Conservation (phyloP, 1,284 basidiomycete genomes). For the Cryptococcus sp. region DNA sequence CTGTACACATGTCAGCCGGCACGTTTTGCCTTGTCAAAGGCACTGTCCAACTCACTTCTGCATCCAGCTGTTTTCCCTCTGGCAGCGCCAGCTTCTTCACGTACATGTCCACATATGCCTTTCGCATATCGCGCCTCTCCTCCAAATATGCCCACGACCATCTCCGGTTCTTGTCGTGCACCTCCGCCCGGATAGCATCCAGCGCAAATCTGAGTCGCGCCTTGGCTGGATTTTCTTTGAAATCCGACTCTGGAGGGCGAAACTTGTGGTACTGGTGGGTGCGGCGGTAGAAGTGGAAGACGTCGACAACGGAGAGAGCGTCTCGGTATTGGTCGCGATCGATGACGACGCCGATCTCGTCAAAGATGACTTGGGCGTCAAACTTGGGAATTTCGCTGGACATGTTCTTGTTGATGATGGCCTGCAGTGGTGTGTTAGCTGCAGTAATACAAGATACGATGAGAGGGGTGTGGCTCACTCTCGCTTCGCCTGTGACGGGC, state of each 20-base stretch:
- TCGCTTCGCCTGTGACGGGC: conserved; percentile 92
- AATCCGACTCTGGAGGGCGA: conserved; percentile 63
- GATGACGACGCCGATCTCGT: conserved; percentile 89
- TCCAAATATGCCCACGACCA: conserved; percentile 94
- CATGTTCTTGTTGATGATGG: conserved; percentile 77
- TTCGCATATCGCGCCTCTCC: conserved; percentile 81
- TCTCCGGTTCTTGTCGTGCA: conserved; percentile 76
- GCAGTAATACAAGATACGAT: conserved; percentile 1
- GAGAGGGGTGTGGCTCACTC: conserved; percentile 54
- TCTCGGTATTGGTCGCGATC: conserved; percentile 97
- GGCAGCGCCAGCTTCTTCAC: conserved; percentile 62
- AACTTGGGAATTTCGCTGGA: conserved; percentile 74
- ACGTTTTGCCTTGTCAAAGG: conserved; percentile 1
- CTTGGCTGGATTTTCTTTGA: conserved; percentile 63
- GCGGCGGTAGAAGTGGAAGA: conserved; percentile 94
- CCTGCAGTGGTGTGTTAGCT: conserved; percentile 50
- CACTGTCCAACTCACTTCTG: conserved; percentile 50
- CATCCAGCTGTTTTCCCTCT: conserved; percentile 51
- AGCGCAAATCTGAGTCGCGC: conserved; percentile 79
- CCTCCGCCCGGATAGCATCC: conserved; percentile 75
- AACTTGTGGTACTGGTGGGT: conserved; percentile 85
- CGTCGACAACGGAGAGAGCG: conserved; percentile 87
- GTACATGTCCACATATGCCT: conserved; percentile 74
- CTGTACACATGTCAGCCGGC: conserved; percentile 47
- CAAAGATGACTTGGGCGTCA: conserved; percentile 85